Percentiles rank a stretch among this genome's conserved stretches.
phyloP scores from a whole-genome alignment of 2,329 filamentous ascomycete species.

The Alternaria panax region DNA sequence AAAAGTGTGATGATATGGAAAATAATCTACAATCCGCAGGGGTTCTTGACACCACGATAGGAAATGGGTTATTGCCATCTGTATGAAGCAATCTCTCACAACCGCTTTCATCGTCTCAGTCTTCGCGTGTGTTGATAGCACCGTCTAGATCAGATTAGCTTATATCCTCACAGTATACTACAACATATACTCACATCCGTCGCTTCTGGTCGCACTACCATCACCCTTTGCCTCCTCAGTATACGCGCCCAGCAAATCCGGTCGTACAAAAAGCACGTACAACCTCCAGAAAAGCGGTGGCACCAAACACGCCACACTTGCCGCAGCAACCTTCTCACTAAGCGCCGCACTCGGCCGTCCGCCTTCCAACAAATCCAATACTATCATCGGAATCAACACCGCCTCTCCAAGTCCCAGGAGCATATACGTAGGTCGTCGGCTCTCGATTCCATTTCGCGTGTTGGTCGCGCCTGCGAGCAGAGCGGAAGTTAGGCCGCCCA shows the following conservation, averaged over 20 bases:
- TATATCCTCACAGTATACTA: not conserved
- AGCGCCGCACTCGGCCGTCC: slow-evolving; percentile 27
- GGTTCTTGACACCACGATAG: not conserved
- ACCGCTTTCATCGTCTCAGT: not conserved
- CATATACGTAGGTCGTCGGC: slow-evolving; percentile 31
- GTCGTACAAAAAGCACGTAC: slow-evolving; percentile 32
- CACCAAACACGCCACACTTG: slow-evolving; percentile 25
- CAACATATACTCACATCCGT: slow-evolving; percentile 9
- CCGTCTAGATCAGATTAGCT: slow-evolving; percentile 9
- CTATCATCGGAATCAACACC: slow-evolving; percentile 29
- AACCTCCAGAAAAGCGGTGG: slow-evolving; percentile 35
- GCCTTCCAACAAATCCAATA: slow-evolving; percentile 27
- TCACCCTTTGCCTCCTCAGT: slow-evolving; percentile 11
- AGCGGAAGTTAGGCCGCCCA: slow-evolving; percentile 35
- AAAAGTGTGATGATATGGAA: slow-evolving; percentile 5
- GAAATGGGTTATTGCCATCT: not conserved
- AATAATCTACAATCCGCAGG: not conserved
- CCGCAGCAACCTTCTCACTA: slow-evolving; percentile 24
- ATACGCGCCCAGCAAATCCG: slow-evolving; percentile 34
- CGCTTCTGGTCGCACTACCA: not conserved
- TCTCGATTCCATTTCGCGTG: slow-evolving; percentile 36
- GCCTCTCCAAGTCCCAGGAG: slow-evolving; percentile 34
- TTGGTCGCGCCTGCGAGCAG: slow-evolving; percentile 31
- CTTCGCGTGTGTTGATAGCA: slow-evolving; percentile 5
- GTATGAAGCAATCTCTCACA: not conserved